Evolutionary conservation across 148 eudicot species (phyloP), one percentile per base, ranked within the genome.

Genomic region (Amaranthus palmeri): DNA sequence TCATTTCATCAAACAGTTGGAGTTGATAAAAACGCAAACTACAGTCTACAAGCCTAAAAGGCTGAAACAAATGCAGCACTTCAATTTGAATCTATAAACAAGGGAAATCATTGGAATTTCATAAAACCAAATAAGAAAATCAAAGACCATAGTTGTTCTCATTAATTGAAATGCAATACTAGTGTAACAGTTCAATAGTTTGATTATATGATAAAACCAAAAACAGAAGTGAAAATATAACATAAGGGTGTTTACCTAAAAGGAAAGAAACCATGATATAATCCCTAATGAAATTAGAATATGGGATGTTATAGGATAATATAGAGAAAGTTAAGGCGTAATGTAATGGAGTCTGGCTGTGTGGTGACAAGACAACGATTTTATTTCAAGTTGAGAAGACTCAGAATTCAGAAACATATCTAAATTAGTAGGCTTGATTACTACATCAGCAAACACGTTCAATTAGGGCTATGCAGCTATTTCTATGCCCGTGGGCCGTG

Each of bases 1-100:
- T 67, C 84, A 81, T 71, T 81, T 71, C 53, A 74, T 58, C 84
- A 67, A 78, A 81, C 81, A 78, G 13, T 14, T 81, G 47, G 57
- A 9, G 73, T 49, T 70, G 76, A 71, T 3, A 7, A 57, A 18
- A 36, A 65, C 4, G 7, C 45, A 47, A 62, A 10, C 46, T 17
- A n/a, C 8, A 25, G 4, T 67, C 45, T 36, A 62, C 6, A 66
- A 13, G 6, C 2, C 4, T 2, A 42, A 42, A 54, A 18, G 14
- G 11, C 62, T 12, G 2, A 18, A 46, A 47, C 12, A 54, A 44
- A 56, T 17, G 4, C 17, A 56, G 1, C 62, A 56, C 40, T 25
- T 10, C 18, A 25, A 18, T 12, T 59, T 13, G 56, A 11, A 63
- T 40, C 41, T 46, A 54, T 8, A 53, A 41, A 68, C n/a, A 45